Base-by-base conservation (phyloP, 495 filamentous ascomycete species). In the Beverwykella pulmonaria region DNA sequence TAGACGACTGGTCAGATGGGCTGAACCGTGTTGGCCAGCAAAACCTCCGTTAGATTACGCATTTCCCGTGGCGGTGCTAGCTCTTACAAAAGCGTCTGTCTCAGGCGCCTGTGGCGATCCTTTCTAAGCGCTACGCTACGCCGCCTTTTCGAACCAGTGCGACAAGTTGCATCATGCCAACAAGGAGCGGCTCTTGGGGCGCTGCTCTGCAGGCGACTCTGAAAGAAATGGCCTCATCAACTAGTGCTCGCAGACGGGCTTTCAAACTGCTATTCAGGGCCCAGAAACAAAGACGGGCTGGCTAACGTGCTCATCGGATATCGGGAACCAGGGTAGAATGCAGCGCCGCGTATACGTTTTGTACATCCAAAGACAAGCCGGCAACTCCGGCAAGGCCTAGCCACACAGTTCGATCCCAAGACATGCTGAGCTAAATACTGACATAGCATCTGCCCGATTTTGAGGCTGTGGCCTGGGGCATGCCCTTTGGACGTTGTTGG, bases 81-180 rank as follows among this genome's bases (percentile, higher is more conserved):
- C 26, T 41, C 34, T 46, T 14, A 23, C 22, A 25, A 20, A 14
- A 25, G 15, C 14, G 25, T 15, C 39, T 8, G 48, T 30, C 39
- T 44, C 23, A 30, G 26, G n/a, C 19, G 36, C 41, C 41, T 32
- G 58, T 52, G 41, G 46, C 26, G 58, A 61, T 61, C 22, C 1
- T 23, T 2, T 12, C 32, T 12, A 36, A 49, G 58, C 58, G 36
- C 56, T 59, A 59, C 26, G 56, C 41, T 46, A 27, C n/a, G 19
- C 48, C 26, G 48, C 6, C 48, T 52, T 52, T 23, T n/a, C n/a
- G 48, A n/a, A 19, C 20, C 48, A 52, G 48, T 52, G 48, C 26
- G 20, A 29, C 48, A 14, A 19, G 23, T 26, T 26, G 36, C 36
- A 59, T 59, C 25, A 29, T 59, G 34, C 56, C 14, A 26, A 46